Conservation (phyloP, 139 green algal species). For the Picochlorum sp. region DNA sequence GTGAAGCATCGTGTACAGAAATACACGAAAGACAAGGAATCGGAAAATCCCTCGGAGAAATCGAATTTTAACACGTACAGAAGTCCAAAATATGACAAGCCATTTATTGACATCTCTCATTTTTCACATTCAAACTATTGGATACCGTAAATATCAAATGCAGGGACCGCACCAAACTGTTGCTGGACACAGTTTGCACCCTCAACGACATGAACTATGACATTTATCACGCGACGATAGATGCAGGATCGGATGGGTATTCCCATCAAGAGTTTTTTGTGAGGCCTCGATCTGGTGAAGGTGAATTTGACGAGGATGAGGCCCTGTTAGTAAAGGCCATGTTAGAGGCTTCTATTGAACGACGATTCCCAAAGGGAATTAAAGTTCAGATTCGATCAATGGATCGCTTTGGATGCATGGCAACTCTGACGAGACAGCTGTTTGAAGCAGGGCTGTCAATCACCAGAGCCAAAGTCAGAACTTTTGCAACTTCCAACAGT, state of each 20-base stretch:
- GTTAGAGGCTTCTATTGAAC: constrained; percentile 64
- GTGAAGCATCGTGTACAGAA: background rate
- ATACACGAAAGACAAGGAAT: background rate
- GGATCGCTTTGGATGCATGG: constrained; percentile 41
- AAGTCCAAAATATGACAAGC: constrained; percentile 38
- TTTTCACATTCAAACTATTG: constrained; percentile 63
- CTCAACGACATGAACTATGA: constrained; percentile 89
- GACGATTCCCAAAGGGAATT: constrained; percentile 33
- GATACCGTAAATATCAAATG: constrained; percentile 76
- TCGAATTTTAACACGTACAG: constrained; percentile 8
- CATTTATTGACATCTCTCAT: constrained; percentile 57
- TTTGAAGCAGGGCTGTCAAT: constrained; percentile 31
- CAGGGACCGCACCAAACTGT: constrained; percentile 82
- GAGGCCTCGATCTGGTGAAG: constrained; percentile 18
- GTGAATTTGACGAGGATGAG: constrained; percentile 29
- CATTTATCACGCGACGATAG: constrained; percentile 89
- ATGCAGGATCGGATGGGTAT: constrained; percentile 30
- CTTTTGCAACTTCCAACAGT: constrained; percentile 32
- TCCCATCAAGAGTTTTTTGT: constrained; percentile 62
- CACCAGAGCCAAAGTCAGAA: constrained; percentile 48
- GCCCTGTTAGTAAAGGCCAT: constrained; percentile 58
- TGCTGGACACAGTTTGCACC: constrained; percentile 73
- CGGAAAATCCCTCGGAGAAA: background rate
- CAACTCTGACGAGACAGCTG: constrained; percentile 30
- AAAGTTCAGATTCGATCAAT: constrained; percentile 61